Base-by-base conservation (phyloP, 2,329 filamentous ascomycete species). In the Nemania sp. region DNA sequence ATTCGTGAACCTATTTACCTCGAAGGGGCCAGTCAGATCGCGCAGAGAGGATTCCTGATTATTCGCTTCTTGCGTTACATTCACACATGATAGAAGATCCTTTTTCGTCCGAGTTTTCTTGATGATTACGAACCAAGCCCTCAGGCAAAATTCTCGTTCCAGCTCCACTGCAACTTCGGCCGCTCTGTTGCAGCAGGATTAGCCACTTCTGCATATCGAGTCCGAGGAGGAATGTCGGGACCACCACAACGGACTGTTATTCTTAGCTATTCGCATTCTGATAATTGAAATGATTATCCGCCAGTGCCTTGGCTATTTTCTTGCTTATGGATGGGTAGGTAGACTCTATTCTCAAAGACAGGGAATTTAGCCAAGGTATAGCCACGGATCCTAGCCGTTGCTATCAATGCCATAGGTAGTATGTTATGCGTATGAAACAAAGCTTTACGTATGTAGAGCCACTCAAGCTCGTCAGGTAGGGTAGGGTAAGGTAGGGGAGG, bases 331-430 rank as follows among this genome's bases (percentile, higher is more conserved):
- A 11, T 68, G 62, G 70, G 67, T 35, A 35, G 32, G 32, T 68
- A 63, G 70, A 68, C 27, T 43, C 8, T 38, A 38, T 54, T 53
- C 18, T 32, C 26, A 15, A 62, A 49, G 27, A 52, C 35, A 57
- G 54, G 58, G 38, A 52, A 45, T 49, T 27, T 5, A 38, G 54
- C 26, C 52, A 55, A 53, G 51, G 65, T 29, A 60, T 52, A 59
- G 41, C 55, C 55, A 66, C 59, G 60, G 61, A 69, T 69, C 71
- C 67, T 38, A 67, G 67, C 65, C 49, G 49, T 65, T 69, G 67
- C 56, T 38, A 62, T 66, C 67, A 68, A 71, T 67, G 49, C 69
- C 53, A 47, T n/a, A n/a, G n/a, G n/a, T n/a, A n/a, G n/a, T n/a
- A n/a, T 56, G 60, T 26, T 62, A 61, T 45, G 13, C 29, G 59